Evolutionary conservation across 2,329 filamentous ascomycete genomes (phyloP), one percentile per base, ranked within the genome.

Genomic region (Monosporascus sp.): DNA sequence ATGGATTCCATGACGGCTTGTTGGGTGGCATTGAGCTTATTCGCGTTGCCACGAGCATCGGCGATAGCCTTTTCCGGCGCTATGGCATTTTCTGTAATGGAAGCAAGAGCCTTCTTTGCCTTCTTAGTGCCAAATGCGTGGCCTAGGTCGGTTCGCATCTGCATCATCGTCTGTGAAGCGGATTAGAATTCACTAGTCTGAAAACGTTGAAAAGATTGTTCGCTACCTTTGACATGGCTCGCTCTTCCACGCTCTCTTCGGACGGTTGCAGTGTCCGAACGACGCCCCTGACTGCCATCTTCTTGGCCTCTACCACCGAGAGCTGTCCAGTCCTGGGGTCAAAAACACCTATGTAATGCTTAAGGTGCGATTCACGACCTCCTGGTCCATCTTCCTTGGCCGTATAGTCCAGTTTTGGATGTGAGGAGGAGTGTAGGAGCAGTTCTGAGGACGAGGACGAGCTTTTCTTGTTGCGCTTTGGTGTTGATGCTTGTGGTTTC

Each of bases 111-210:
- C 73, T 92, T 93, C 77, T 86, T 88, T 22, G 89, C 87, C 72
- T 92, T 93, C 75, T 89, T 91, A 26, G 89, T 93, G 68, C 90
- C 90, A 64, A 95, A 95, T 35, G 87, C 84, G 62, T 88, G 80
- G 41, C 88, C 88, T 14, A 95, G 82, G 2, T 86, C 82, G 61
- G 84, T 86, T 61, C 82, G 82, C 65, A 81, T 80, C 28, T 86
- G 81, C 62, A 79, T 73, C 63, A 79, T 80, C 45, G 74, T 80
- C 82, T 86, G 61, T 18, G 54, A 38, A 38, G 48, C 22, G 40
- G 51, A 35, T 66, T 68, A 60, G 66, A 60, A 38, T 60, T 50
- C 26, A 49, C 40, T 14, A 28, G 7, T 17, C 37, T 20, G 40
- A 44, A 20, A 28, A 41, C 8, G 11, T 5, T n/a, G 14, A 28